Conservation (phyloP, 306 rosid genomes). For the Begonia peltatifolia region DNA sequence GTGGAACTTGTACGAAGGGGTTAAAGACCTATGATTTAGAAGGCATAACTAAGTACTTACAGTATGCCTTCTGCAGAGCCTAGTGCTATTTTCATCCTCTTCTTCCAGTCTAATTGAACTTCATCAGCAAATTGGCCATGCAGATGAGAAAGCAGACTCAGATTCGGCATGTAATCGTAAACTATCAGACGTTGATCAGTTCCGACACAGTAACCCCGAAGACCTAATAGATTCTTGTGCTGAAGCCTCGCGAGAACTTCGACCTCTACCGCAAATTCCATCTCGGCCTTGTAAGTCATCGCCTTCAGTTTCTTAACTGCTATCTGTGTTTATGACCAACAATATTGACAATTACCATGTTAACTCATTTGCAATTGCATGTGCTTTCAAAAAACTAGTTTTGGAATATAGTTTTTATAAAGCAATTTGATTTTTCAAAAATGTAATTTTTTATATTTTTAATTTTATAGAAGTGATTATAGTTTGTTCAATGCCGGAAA, state of each 20-base stretch:
- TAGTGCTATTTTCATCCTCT: conserved; percentile 60
- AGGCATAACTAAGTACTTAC: conserved; percentile 24
- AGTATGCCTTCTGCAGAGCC: conserved; percentile 72
- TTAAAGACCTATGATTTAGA: not conserved
- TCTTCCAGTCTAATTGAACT: conserved; percentile 57
- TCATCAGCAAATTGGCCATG: conserved; percentile 63
- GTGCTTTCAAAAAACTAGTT: not conserved
- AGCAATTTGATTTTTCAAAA: not conserved
- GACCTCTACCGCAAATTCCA: conserved; percentile 94
- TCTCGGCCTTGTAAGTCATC: conserved; percentile 78
- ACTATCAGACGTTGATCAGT: conserved; percentile 74
- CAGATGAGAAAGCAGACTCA: conserved; percentile 78
- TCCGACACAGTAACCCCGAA: conserved; percentile 73
- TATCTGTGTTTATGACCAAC: conserved; percentile 25
- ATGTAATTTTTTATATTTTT: not conserved
- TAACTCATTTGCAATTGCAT: no score
- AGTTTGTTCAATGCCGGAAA: not conserved
- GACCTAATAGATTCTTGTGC: conserved; percentile 75
- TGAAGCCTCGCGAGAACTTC: conserved; percentile 87
- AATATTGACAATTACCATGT: not conserved
- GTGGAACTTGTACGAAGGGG: no score
- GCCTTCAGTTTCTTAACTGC: conserved; percentile 89
- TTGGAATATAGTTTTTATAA: not conserved
- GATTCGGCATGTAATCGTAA: conserved; percentile 89
- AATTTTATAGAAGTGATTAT: not conserved